Evolutionary conservation across 148 eudicot species (phyloP).

Genomic region (Fallopia convolvulus): DNA sequence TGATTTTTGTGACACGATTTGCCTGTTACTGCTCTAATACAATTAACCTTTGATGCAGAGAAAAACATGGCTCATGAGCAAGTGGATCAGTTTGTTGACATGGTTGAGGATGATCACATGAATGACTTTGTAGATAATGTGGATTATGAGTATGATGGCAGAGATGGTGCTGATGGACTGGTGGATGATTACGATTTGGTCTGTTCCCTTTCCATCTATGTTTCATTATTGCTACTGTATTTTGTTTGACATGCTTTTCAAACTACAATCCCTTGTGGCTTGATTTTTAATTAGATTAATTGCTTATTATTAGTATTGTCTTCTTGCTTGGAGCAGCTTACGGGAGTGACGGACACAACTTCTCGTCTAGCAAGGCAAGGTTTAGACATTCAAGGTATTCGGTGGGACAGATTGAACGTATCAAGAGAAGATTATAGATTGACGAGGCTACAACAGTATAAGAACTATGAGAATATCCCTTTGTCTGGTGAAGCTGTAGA

Average conservation of each 20-base stretch:
- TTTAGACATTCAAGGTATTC: constrained; percentile 89
- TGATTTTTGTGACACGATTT: neutral
- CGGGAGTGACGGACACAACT: constrained; percentile 79
- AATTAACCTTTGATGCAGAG: constrained; percentile 12
- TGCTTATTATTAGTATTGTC: neutral
- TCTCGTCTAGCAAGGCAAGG: constrained; percentile 77
- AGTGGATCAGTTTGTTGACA: constrained; percentile 32
- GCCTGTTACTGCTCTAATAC: constrained; percentile 4
- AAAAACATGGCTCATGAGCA: constrained; percentile 32
- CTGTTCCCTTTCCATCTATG: constrained; percentile 22
- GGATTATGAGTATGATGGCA: constrained; percentile 34
- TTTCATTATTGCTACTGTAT: neutral
- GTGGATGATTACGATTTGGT: constrained; percentile 74
- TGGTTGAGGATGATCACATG: constrained; percentile 52
- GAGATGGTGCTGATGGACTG: constrained; percentile 35
- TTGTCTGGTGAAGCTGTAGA: constrained; percentile 55
- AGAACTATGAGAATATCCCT: constrained; percentile 74
- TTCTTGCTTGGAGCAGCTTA: constrained; percentile 35
- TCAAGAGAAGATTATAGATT: constrained; percentile 66
- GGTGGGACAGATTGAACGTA: constrained; percentile 72
- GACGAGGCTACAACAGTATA: constrained; percentile 72
- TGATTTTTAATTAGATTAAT: neutral
- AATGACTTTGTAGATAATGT: constrained; percentile 40
- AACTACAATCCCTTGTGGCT: neutral
- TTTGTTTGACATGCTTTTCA: neutral